phyloP scores from a whole-genome alignment of 2,329 filamentous ascomycete species.

The Monosporascus sp. region DNA sequence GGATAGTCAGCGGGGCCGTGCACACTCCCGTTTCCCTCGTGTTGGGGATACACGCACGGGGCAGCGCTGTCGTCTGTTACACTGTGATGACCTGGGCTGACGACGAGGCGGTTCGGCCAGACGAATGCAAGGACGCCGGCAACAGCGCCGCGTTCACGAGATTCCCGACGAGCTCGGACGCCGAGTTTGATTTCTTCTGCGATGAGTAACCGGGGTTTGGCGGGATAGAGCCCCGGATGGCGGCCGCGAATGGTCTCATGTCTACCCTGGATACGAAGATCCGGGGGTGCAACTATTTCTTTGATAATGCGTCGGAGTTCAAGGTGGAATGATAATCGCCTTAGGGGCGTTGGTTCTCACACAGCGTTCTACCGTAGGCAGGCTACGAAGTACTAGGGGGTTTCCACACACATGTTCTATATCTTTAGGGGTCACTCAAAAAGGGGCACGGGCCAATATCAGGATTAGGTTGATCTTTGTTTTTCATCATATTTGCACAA shows the following conservation, averaged over 20 bases:
- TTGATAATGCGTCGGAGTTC: background rate
- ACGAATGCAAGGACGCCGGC: conserved; percentile 33
- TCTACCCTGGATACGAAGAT: background rate
- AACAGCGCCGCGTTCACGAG: conserved; percentile 26
- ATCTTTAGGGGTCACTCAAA: background rate
- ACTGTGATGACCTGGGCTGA: background rate
- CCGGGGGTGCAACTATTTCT: background rate
- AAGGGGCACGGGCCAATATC: background rate
- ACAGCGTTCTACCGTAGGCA: no score
- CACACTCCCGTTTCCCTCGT: no score
- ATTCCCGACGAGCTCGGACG: conserved; percentile 32
- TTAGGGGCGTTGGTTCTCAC: no score
- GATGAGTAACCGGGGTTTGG: conserved; percentile 17
- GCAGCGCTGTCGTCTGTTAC: background rate
- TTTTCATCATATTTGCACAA: background rate
- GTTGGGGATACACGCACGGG: background rate
- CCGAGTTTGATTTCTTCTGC: conserved; percentile 44
- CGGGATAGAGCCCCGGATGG: background rate
- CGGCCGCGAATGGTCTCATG: background rate
- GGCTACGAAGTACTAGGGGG: no score
- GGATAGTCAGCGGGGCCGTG: background rate
- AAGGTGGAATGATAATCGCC: background rate
- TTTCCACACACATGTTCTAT: no score
- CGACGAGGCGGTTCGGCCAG: conserved; percentile 18
- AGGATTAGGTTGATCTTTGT: background rate